Percentiles rank a stretch among this genome's conserved stretches.
Conservation (phyloP, 164 flowering plant species). For the Platanus orientalis region DNA sequence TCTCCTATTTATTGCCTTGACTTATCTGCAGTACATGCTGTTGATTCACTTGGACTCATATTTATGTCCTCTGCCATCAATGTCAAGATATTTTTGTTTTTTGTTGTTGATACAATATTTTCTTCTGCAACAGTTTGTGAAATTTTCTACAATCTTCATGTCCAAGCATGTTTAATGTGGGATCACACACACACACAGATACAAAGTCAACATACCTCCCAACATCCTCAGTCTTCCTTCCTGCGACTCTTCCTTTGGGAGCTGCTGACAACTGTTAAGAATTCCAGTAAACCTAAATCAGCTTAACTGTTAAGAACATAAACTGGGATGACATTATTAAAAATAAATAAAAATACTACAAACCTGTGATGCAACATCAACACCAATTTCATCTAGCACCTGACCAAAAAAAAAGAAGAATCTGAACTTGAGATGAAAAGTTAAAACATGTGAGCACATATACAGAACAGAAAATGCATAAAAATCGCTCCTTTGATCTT, state of each 20-base stretch:
- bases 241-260: conserved; percentile 80
- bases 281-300: conserved; percentile 16
- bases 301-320: conserved; percentile 1
- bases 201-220: conserved; percentile 46
- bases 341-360: conserved; percentile 13
- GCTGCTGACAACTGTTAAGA: conserved; percentile 77
- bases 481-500: too few species aligned
- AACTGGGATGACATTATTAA: neutral
- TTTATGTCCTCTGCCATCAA: too few species aligned
- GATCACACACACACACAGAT: neutral
- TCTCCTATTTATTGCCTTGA: too few species aligned
- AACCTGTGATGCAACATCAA: conserved; percentile 96
- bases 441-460: neutral
- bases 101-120: too few species aligned
- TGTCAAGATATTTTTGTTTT: too few species aligned
- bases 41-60: too few species aligned
- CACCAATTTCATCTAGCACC: conserved; percentile 98
- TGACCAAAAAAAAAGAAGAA: conserved; percentile 22
- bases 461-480: neutral
- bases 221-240: conserved; percentile 55
- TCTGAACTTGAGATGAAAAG: neutral
- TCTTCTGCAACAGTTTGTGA: too few species aligned
- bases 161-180: too few species aligned
- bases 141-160: too few species aligned
- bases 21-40: too few species aligned